phyloP scores from a whole-genome alignment of 371 early-diverging fungal genomes.

The Saksenaea vasiformis region DNA sequence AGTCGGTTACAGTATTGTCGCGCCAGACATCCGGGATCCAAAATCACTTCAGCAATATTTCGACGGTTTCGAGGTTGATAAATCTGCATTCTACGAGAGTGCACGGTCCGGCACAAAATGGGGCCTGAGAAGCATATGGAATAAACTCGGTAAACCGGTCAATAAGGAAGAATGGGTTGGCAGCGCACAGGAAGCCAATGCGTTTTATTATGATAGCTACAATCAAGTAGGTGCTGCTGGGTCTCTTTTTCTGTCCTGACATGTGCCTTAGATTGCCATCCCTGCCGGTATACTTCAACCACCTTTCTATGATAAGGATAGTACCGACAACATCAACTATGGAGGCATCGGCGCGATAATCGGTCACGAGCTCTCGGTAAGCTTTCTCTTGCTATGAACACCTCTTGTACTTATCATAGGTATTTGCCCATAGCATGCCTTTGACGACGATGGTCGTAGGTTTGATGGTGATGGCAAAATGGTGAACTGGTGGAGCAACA shows the following conservation, averaged over 20 bases:
- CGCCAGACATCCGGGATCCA: conserved; percentile 51
- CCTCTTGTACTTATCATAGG: not conserved
- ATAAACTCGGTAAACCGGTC: conserved; percentile 38
- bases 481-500: conserved; percentile 66
- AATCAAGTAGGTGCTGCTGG: conserved; percentile 35
- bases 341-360: conserved; percentile 61
- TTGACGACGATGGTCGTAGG: conserved; percentile 51
- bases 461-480: conserved; percentile 47
- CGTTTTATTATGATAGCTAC: conserved; percentile 52
- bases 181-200: conserved; percentile 64
- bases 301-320: conserved; percentile 45
- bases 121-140: conserved; percentile 24
- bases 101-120: conserved; percentile 31
- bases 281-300: conserved; percentile 64
- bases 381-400: conserved; percentile 1
- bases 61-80: conserved; percentile 23
- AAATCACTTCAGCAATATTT: conserved; percentile 49
- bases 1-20: conserved; percentile 49
- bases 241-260: not conserved
- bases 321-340: conserved; percentile 49
- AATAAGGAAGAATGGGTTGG: conserved; percentile 52
- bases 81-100: conserved; percentile 51
- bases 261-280: conserved; percentile 44
- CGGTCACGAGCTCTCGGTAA: conserved; percentile 65
- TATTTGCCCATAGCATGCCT: conserved; percentile 34